Evolutionary conservation across 768 basidiomycete species (phyloP), one percentile per base, ranked within the genome.

Genomic region (Auriscalpium microsporum): DNA sequence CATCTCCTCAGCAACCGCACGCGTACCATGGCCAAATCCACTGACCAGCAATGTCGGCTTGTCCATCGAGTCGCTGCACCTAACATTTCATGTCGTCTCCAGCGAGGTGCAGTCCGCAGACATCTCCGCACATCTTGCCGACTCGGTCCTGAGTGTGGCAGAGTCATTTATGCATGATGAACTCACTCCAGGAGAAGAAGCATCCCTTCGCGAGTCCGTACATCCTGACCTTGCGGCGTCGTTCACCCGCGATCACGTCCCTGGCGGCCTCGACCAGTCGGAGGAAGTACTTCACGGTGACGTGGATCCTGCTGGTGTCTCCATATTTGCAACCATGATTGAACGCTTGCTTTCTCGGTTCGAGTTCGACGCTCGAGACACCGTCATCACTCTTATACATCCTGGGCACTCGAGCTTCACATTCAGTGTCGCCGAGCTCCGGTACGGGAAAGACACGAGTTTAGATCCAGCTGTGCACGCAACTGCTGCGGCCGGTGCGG

Each of bases 91-190:
- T 63, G 71, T 82, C 52, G 66, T 35, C 47, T 64, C 61, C 17
- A 48, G 28, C 7, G 67, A 55, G 47, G 62, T 63, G 48, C 56
- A 63, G 40, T 53, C 52, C 45, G 63, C 56, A 49, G 49, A 52
- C 45, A 42, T 65, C 16, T 62, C 62, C 49, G 58, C 68, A 40
- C 78, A 84, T 64, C 76, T 94, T 13, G 74, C 89, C 4, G 81
- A 84, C 47, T 93, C 93, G 21, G 84, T 92, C n/a, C 78, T 79
- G 28, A 85, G 84, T n/a, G 81, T 87, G 13, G 90, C 93, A 1
- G 86, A 91, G 61, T 83, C 86, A 4, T 97, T 97, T 70, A 74
- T 95, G 23, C 87, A 94, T 48, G 78, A 90, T 59, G 90, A 94
- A 64, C 73, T 96, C 50, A 77, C 83, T 21, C 73, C 79, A 8